Percentiles rank a stretch among this genome's conserved stretches.
Evolutionary conservation across 164 flowering plant species (phyloP).

Genomic region (Tetracentron sinense): DNA sequence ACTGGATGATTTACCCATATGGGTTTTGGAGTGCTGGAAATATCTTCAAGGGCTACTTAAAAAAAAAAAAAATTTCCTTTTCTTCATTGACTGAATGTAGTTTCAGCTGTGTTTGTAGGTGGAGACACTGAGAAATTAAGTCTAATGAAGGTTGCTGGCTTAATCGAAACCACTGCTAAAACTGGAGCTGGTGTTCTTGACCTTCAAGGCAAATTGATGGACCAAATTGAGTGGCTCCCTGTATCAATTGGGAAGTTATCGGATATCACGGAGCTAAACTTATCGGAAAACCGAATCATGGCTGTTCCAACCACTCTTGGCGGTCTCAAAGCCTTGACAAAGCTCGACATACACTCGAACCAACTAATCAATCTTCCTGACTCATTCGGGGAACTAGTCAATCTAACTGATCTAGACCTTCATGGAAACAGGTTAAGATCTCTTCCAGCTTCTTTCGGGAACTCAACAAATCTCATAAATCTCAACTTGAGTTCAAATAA

Average conservation of each 20-base stretch:
- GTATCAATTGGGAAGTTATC: constrained; percentile 57
- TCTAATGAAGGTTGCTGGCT: constrained; percentile 53
- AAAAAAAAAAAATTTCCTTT: too few relatives aligned
- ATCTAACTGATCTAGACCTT: constrained; percentile 50
- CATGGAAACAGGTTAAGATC: constrained; percentile 50
- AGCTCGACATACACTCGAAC: constrained; percentile 63
- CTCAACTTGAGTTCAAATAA: constrained; percentile 61
- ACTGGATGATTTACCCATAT: not conserved
- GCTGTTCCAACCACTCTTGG: constrained; percentile 56
- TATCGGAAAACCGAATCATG: constrained; percentile 59
- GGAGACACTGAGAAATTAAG: constrained; percentile 43
- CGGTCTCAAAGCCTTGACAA: constrained; percentile 43
- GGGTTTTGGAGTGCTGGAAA: not conserved
- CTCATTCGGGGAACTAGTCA: constrained; percentile 48
- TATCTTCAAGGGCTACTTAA: too few relatives aligned
- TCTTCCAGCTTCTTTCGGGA: constrained; percentile 54
- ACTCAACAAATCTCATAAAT: constrained; percentile 40
- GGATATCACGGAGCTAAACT: constrained; percentile 38
- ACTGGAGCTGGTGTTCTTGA: constrained; percentile 41
- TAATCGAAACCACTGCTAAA: constrained; percentile 57
- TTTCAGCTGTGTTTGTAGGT: constrained; percentile 19
- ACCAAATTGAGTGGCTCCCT: constrained; percentile 74
- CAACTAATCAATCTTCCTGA: constrained; percentile 63
- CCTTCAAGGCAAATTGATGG: constrained; percentile 63
- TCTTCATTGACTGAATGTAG: constrained; percentile 11